Base-by-base conservation (phyloP, 148 eudicot species). In the Pharnaceum exiguum region DNA sequence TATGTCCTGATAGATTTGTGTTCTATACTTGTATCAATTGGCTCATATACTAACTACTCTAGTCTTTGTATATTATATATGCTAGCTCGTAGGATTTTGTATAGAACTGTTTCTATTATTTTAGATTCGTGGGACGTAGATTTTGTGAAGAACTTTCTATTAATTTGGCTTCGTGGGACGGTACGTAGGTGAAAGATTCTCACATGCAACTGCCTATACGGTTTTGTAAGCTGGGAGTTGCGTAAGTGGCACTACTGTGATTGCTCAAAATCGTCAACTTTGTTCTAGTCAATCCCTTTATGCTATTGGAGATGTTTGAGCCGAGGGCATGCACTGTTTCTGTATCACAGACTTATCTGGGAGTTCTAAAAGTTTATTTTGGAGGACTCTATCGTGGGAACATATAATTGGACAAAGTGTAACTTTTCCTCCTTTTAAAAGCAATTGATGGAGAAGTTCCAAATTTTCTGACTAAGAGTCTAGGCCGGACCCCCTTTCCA, bases 401-500 rank as follows among this genome's bases (percentile, higher is more conserved):
- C 70, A 35, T 37, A 18, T 56, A 28, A 65, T 56, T 65, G 70
- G 70, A 49, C 55, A 38, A 37, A 29, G 48, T 48, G 36, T 56
- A 46, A 18, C 33, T 35, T 46, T 65, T 37, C 16, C 17, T 24
- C 28, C 43, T 54, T 16, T 9, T 29, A 11, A 16, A 23, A 0
- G 11, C 36, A 65, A 9, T 16, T 46, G 18, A 32, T 55, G 22
- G 22, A 48, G 21, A 51, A 29, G 4, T 54, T 36, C 13, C 5
- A 26, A 46, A 46, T 2, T 0, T 33, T 55, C 38, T 10, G 22
- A 65, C 15, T 46, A 13, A 33, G 19, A 11, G 4, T 0, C 50
- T 28, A 46, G 46, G 3, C 33, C 35, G 45, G 70, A 54, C 5
- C 5, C 26, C 33, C n/a, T 17, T 51, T 40, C 33, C 30, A 43